phyloP scores from a whole-genome alignment of 305 asterid genomes.

The Solanum aculeatissimum region DNA sequence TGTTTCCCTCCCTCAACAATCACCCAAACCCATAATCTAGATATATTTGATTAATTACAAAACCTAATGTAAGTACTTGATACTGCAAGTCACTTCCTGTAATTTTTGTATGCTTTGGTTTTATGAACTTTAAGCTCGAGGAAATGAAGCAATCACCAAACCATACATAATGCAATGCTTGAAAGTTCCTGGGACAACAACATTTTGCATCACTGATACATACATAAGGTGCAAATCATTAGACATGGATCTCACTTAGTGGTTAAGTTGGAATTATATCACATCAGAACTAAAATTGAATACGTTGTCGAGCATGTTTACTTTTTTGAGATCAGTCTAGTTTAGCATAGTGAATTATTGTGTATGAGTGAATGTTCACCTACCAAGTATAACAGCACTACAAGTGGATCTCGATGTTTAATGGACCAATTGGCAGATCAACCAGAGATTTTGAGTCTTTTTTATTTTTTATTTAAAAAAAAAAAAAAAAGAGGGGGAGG shows the following conservation, averaged over 20 bases:
- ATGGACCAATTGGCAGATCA: not conserved
- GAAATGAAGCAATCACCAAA: not conserved
- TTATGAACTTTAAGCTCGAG: not conserved
- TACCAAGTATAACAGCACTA: not conserved
- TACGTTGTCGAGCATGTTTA: not conserved
- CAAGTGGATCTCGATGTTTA: not conserved
- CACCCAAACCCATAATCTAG: not conserved
- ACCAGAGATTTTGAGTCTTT: not conserved
- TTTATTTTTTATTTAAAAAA: not conserved
- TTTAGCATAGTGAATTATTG: not conserved
- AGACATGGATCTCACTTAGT: not conserved
- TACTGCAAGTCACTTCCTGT: not conserved
- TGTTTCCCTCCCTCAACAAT: not conserved
- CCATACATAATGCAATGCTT: not conserved
- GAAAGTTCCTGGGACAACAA: not conserved
- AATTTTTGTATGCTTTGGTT: not conserved
- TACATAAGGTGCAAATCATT: not conserved
- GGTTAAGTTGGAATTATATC: not conserved
- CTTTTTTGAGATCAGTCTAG: not conserved
- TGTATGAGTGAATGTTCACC: not conserved
- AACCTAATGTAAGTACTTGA: not conserved
- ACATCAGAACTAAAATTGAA: not conserved
- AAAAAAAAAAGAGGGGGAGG: not conserved
- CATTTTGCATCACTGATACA: not conserved
- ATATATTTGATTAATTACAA: not conserved